Percentiles rank a stretch among this genome's conserved stretches.
phyloP scores from a whole-genome alignment of 1,139 yeast genomes.

The Debaryomycetaceae sp. region DNA sequence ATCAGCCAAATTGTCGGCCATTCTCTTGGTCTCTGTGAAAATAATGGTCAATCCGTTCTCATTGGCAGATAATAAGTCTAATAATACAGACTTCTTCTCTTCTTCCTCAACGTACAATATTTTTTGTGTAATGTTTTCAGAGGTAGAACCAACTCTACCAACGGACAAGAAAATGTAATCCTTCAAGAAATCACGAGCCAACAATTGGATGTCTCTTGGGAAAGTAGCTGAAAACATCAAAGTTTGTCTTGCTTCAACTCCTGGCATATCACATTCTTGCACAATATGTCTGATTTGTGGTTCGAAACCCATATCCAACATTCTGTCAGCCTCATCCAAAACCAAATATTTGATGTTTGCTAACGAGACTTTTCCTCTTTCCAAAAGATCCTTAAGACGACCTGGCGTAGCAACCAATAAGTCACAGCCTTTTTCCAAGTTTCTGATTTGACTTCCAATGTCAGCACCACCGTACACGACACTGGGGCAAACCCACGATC shows the following conservation, averaged over 20 bases:
- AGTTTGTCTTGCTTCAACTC: constrained; percentile 86
- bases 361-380: constrained; percentile 90
- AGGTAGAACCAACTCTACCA: constrained; percentile 97
- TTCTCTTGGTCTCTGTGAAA: constrained; percentile 97
- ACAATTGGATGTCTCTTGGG: constrained; percentile 95
- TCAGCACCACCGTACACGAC: constrained; percentile 99
- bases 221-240: constrained; percentile 98
- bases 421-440: constrained; percentile 92
- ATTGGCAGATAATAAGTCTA: constrained; percentile 78
- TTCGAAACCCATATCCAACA: constrained; percentile 99
- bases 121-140: constrained; percentile 95
- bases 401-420: constrained; percentile 98
- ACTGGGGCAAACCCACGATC: constrained; percentile 98
- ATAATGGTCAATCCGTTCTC: constrained; percentile 87
- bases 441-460: constrained; percentile 81
- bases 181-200: constrained; percentile 95
- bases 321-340: constrained; percentile 98
- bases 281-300: constrained; percentile 98
- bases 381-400: constrained; percentile 92
- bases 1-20: constrained; percentile 95
- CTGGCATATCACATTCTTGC: constrained; percentile 97
- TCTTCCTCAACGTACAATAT: constrained; percentile 90
- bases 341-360: constrained; percentile 90
- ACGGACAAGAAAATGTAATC: constrained; percentile 94
- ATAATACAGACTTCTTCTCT: constrained; percentile 87